Evolutionary conservation across 2,329 filamentous ascomycete genomes (phyloP), one percentile per base, ranked within the genome.

Genomic region (Aspergillus viridinutans): DNA sequence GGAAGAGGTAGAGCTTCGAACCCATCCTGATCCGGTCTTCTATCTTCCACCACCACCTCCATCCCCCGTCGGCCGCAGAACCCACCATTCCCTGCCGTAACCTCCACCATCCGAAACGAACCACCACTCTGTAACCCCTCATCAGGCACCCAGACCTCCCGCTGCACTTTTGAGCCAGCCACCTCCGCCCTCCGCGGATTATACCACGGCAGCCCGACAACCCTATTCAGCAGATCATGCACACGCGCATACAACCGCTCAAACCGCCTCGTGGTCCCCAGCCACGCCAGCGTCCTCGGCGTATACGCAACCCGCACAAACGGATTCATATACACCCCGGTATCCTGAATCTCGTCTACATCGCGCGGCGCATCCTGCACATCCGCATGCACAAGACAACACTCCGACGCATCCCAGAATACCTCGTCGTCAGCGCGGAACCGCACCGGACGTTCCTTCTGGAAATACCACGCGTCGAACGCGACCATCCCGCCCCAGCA

Each of bases 401-500:
- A 87, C 69, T 88, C 85, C 26, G 84, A 86, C 0, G 82, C 81
- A 62, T 88, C 85, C 76, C 82, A 85, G 67, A 81, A 87, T 6
- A 81, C 66, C 64, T 87, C 85, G 3, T 77, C 74, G 49, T 85
- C 82, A 40, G 82, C 79, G 5, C 85, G 80, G 67, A 88, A 88
- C 3, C 80, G 79, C 6, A 79, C 74, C 0, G 81, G 83, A 32
- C 60, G 32, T 67, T 42, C 69, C 61, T 57, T 67, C 61, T 80
- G 78, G 62, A 80, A 78, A 51, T 74, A 78, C 38, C 65, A 70
- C 9, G 77, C 77, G 60, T 80, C 77, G 59, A 80, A 80, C 17
- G 78, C 77, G 25, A 79, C 86, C 83, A 91, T 90, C 23, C 89
- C 89, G 53, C 88, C 87, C 89, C 89, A 92, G 73, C 89, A 92